Evolutionary conservation across 116 monocot species (phyloP).

Genomic region (Trichopus zeylanicus): DNA sequence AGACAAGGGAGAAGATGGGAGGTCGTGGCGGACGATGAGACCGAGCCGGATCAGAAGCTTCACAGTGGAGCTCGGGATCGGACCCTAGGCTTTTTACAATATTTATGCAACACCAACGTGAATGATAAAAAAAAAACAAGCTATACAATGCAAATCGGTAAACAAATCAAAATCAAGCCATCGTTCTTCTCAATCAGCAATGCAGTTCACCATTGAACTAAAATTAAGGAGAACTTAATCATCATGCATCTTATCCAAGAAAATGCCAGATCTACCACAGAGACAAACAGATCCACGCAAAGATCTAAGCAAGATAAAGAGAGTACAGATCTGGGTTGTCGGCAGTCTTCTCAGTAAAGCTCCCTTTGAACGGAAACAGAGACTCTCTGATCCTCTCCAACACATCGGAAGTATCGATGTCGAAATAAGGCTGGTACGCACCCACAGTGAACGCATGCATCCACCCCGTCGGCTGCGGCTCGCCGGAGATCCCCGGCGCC

Average conservation of each 20-base stretch:
- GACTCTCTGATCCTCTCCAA: slow-evolving; percentile 81
- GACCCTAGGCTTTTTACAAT: too few species aligned
- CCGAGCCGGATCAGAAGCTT: too few species aligned
- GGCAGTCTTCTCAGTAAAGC: slow-evolving; percentile 66
- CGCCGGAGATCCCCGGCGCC: slow-evolving; percentile 30
- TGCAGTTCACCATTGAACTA: not conserved
- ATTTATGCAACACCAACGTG: too few species aligned
- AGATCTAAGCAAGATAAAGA: not conserved
- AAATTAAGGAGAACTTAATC: not conserved
- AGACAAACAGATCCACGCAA: not conserved
- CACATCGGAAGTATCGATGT: slow-evolving; percentile 86
- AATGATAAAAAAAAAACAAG: too few species aligned
- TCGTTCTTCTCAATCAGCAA: too few species aligned
- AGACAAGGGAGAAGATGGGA: too few species aligned
- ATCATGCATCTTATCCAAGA: not conserved
- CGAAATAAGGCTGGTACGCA: slow-evolving; percentile 82
- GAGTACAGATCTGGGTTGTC: slow-evolving; percentile 71
- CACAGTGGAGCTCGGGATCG: too few species aligned
- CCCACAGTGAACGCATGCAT: slow-evolving; percentile 53
- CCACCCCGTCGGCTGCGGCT: slow-evolving; percentile 51
- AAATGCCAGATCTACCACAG: not conserved
- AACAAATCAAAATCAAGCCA: too few species aligned
- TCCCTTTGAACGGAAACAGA: slow-evolving; percentile 62
- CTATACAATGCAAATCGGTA: too few species aligned
- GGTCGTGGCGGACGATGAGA: too few species aligned